Percentiles rank a stretch among this genome's conserved stretches.
Evolutionary conservation across 2,329 filamentous ascomycete species (phyloP).

Genomic region (Cytospora paraplurivora): DNA sequence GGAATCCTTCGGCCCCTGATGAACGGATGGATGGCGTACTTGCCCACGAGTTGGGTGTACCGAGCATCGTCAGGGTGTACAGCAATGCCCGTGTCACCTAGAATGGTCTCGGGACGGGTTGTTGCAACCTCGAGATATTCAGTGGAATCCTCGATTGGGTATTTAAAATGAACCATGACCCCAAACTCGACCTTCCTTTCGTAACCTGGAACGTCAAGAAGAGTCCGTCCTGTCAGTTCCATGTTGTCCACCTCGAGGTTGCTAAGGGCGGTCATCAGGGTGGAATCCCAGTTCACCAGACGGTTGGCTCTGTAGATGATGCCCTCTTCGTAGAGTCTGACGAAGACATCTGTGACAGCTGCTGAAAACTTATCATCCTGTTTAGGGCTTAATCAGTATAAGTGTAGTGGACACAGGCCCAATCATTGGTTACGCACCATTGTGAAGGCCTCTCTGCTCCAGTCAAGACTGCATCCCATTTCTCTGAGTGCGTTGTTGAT

Average conservation of each 20-base stretch:
- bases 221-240: slow-evolving; percentile 80
- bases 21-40: slow-evolving; percentile 84
- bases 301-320: slow-evolving; percentile 91
- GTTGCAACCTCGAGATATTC: slow-evolving; percentile 90
- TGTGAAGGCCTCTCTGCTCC: slow-evolving; percentile 91
- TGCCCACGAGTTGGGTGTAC: slow-evolving; percentile 87
- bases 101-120: slow-evolving; percentile 91
- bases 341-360: slow-evolving; percentile 87
- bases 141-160: slow-evolving; percentile 78
- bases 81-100: slow-evolving; percentile 89
- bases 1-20: slow-evolving; percentile 73
- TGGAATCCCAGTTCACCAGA: slow-evolving; percentile 93
- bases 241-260: slow-evolving; percentile 93
- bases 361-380: slow-evolving; percentile 73
- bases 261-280: slow-evolving; percentile 85
- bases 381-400: too few species aligned
- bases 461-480: slow-evolving; percentile 91
- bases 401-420: too few species aligned
- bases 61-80: slow-evolving; percentile 86
- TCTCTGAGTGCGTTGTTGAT: slow-evolving; percentile 85
- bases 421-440: slow-evolving; percentile 53
- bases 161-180: slow-evolving; percentile 87
- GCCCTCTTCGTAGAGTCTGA: slow-evolving; percentile 86
- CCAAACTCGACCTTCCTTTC: slow-evolving; percentile 97
- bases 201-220: slow-evolving; percentile 92